A percentile compares a stretch with the other conserved stretches of the same genome.
These are phyloP conservation scores for Pelargonium nanum DNA, from an alignment of 345 rosid genomes.

Conservation along the genomic window DNA sequence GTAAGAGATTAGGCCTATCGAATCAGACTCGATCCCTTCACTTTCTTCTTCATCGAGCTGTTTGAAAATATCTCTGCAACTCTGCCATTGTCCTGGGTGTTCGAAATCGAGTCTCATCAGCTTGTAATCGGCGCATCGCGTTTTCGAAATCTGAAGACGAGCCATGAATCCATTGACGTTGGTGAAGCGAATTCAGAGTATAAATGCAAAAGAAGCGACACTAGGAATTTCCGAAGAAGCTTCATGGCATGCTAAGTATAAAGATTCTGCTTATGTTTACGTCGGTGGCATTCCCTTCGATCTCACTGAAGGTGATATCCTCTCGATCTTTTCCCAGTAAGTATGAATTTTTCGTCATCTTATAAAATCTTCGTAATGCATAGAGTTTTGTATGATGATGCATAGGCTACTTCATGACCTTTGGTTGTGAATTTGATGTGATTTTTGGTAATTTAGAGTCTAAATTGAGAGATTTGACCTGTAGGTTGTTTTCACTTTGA, in stretches of 20 bases:
- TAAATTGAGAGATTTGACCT: no score
- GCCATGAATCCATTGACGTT: constrained; percentile 75
- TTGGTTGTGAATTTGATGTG: no score
- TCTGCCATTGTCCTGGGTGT: background rate
- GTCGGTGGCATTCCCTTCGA: constrained; percentile 85
- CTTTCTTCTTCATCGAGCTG: background rate
- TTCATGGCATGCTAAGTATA: constrained; percentile 93
- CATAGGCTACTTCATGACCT: no score
- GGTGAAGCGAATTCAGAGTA: constrained; percentile 68
- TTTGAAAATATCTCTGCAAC: background rate
- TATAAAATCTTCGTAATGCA: no score
- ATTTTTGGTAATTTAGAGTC: no score
- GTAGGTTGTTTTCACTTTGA: no score
- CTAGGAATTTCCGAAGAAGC: constrained; percentile 81
- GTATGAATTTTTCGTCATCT: constrained; percentile 6
- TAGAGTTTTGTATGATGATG: no score
- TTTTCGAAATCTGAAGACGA: background rate
- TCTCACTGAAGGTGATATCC: constrained; percentile 95
- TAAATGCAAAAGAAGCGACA: constrained; percentile 64
- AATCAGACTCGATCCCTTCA: no score
- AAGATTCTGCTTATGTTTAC: constrained; percentile 66
- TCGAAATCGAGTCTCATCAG: background rate
- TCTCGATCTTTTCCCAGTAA: constrained; percentile 87
- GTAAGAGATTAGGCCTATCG: no score
- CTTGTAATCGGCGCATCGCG: background rate